A percentile compares a stretch with the other conserved stretches of the same genome.
phyloP scores from a whole-genome alignment of 331 rosid species.

The Rosa hybrid region DNA sequence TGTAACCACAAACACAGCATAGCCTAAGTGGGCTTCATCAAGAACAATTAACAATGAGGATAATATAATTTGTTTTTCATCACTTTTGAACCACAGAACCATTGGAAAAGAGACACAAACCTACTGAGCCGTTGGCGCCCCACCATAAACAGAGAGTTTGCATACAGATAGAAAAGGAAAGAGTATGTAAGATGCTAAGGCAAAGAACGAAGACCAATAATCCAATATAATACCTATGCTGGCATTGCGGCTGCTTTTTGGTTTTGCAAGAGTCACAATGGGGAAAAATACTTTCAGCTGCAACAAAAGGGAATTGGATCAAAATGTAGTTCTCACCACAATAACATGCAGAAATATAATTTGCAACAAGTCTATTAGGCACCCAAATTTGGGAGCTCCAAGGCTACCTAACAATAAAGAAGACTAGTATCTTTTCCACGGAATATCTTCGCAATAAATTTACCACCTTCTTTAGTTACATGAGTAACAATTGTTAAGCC shows the following conservation, averaged over 20 bases:
- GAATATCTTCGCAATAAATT: constrained; percentile 91
- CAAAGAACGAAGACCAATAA: constrained; percentile 16
- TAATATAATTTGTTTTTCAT: no score
- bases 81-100: no score
- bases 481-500: constrained; percentile 95
- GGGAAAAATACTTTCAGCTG: constrained; percentile 95
- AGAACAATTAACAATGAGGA: no score
- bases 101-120: no score
- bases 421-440: constrained; percentile 97
- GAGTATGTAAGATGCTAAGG: constrained; percentile 13
- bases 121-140: no score
- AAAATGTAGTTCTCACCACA: constrained; percentile 19
- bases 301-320: constrained; percentile 24
- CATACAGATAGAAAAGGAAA: neutral
- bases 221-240: constrained; percentile 78
- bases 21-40: no score
- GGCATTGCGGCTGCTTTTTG: constrained; percentile 92
- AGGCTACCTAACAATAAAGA: constrained; percentile 81
- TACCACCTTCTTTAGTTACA: constrained; percentile 90
- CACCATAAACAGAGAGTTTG: neutral
- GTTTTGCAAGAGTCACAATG: constrained; percentile 78
- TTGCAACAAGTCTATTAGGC: neutral
- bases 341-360: neutral
- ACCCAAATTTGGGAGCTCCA: neutral
- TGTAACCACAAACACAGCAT: no score